Conservation (phyloP, 176 grass and related monocot species). For the Hyparrhenia diplandra region DNA sequence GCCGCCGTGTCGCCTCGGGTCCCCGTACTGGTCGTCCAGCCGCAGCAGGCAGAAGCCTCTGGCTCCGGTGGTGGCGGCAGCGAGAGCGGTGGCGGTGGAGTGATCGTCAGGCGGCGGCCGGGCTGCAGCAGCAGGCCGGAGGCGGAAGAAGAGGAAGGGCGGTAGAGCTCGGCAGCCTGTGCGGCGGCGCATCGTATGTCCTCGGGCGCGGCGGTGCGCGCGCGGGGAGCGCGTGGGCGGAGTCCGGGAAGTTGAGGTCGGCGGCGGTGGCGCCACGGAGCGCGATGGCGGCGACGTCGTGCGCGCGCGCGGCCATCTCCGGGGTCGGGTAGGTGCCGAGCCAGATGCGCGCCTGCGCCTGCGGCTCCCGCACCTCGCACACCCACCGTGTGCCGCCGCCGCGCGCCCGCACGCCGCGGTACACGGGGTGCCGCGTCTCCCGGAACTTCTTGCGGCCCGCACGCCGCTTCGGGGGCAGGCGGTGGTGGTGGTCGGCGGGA, state of each 20-base stretch:
- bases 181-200: conserved; percentile 32
- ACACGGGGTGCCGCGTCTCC: too few species aligned
- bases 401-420: too few species aligned
- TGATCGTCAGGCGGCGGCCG: too few species aligned
- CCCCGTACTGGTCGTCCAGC: neutral
- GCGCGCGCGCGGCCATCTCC: conserved; percentile 35
- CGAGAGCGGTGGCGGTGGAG: too few species aligned
- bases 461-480: too few species aligned
- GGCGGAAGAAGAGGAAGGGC: neutral
- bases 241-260: conserved; percentile 47
- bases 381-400: conserved; percentile 49
- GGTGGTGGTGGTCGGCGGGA: too few species aligned
- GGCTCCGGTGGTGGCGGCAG: neutral
- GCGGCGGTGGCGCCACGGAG: neutral
- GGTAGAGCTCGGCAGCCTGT: conserved; percentile 20
- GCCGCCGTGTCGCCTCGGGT: too few species aligned
- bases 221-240: neutral
- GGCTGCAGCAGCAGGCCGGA: neutral
- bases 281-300: conserved; percentile 35
- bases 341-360: conserved; percentile 31
- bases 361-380: conserved; percentile 67
- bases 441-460: too few species aligned
- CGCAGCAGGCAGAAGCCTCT: neutral
- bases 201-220: neutral
- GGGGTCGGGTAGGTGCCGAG: conserved; percentile 34